Evolutionary conservation across 2,329 filamentous ascomycete genomes (phyloP), one percentile per base, ranked within the genome.

Genomic region (Xylaria sp.): DNA sequence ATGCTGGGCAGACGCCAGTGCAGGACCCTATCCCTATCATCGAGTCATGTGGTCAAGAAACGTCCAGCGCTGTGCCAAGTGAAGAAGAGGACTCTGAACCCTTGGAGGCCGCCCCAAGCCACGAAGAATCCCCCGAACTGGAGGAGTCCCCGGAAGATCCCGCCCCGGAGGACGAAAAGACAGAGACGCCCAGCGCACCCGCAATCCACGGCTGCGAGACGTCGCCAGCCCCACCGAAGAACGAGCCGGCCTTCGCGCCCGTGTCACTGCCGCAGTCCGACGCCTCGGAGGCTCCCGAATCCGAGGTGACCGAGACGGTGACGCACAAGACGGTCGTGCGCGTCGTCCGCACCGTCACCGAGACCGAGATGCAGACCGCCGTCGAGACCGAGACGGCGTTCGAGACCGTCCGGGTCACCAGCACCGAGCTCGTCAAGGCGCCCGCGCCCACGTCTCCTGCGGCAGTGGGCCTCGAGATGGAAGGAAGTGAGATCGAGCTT

Each of bases 271-370:
- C 51, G 6, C n/a, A 58, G 39, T 37, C 49, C 9, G 26, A 40
- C n/a, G 48, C 48, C 19, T 18, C 50, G 39, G 26, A 40, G 17
- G 48, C 48, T 19, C 20, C 50, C 37, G 50, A 54, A 17, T 45
- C 48, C 2, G 66, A 66, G 7, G 66, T 71, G 49, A 60, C 62
- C 1, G 62, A 70, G 46, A 66, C 62, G 1, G 62, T 69, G 16
- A 65, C 62, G 17, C 60, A 67, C 43, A 67, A 63, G 39, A 69
- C 65, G 44, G 56, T 69, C 0, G 65, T 74, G 9, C 66, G 65
- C 2, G 60, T 75, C 5, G 63, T 74, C 8, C 69, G 74, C 56
- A 72, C 68, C 1, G 62, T 71, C n/a, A 71, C 69, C 1, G 54
- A 70, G 60, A 60, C 66, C 2, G 48, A 76, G 1, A 40, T 55